phyloP scores from a whole-genome alignment of 768 basidiomycete species.

The Botryobasidium botryosum region DNA sequence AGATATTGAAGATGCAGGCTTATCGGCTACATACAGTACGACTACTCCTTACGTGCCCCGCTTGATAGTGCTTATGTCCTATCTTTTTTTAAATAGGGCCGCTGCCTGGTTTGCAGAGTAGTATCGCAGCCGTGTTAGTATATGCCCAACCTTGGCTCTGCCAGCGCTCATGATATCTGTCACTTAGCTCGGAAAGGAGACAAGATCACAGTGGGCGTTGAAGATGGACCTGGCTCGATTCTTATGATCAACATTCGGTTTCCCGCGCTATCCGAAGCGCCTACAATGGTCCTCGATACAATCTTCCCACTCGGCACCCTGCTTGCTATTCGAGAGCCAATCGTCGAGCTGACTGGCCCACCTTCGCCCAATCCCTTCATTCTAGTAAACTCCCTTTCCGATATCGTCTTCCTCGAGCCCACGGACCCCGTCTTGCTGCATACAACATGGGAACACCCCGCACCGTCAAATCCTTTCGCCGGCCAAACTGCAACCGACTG shows the following conservation, averaged over 20 bases:
- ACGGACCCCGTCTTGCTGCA: background rate
- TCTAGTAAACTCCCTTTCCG: slow-evolving; percentile 12
- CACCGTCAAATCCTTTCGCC: background rate
- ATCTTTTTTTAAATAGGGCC: no score
- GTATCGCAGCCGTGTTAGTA: no score
- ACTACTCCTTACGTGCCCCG: no score
- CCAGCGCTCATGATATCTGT: no score
- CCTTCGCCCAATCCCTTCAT: background rate
- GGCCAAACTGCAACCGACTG: background rate
- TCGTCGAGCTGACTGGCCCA: slow-evolving; percentile 2
- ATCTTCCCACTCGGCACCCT: slow-evolving; percentile 11
- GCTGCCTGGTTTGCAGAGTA: no score
- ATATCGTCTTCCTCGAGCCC: slow-evolving; percentile 5
- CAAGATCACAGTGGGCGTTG: slow-evolving; percentile 1
- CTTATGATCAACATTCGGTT: slow-evolving; percentile 1
- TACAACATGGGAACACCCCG: background rate
- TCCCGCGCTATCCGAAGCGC: slow-evolving; percentile 1
- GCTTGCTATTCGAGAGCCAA: slow-evolving; percentile 14
- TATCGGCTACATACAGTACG: no score
- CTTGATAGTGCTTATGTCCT: no score
- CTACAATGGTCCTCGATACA: slow-evolving; percentile 7
- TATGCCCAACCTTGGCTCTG: no score
- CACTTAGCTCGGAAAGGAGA: slow-evolving; percentile 4
- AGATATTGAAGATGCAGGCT: no score
- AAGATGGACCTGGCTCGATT: slow-evolving; percentile 4